A percentile compares a stretch with the other conserved stretches of the same genome.
Conservation (phyloP, 805 yeast genomes). For the Sugiyamaella valdiviana region DNA sequence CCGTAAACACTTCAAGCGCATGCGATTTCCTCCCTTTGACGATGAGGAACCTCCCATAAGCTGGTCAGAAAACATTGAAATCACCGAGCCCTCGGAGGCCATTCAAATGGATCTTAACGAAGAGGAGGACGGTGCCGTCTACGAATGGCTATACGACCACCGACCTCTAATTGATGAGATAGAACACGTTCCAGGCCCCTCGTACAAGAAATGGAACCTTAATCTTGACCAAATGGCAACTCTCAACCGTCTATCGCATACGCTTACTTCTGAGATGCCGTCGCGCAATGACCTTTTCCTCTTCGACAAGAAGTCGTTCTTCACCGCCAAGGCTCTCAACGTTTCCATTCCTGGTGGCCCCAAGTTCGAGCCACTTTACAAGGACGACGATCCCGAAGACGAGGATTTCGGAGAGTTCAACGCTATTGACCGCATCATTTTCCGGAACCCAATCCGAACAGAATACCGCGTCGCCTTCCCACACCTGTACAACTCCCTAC, state of each 20-base stretch:
- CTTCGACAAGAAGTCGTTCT: conserved; percentile 72
- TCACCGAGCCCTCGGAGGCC: conserved; percentile 65
- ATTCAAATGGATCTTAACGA: conserved; percentile 61
- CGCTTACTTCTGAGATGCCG: conserved; percentile 52
- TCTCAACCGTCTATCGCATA: conserved; percentile 62
- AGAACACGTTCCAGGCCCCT: conserved; percentile 61
- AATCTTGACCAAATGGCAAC: conserved; percentile 56
- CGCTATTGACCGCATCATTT: conserved; percentile 78
- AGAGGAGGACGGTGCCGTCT: conserved; percentile 51
- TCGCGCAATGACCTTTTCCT: conserved; percentile 61
- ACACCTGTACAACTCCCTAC: conserved; percentile 70
- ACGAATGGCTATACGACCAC: conserved; percentile 77
- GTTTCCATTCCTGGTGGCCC: conserved; percentile 94
- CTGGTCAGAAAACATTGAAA: conserved; percentile 74
- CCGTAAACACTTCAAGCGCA: conserved; percentile 79
- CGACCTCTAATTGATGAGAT: conserved; percentile 60
- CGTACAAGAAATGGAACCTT: conserved; percentile 69
- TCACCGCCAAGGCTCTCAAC: conserved; percentile 87
- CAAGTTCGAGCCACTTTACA: conserved; percentile 79
- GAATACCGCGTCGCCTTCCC: conserved; percentile 89
- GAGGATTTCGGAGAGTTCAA: conserved; percentile 83
- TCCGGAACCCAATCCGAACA: conserved; percentile 67
- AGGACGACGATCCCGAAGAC: conserved; percentile 55
- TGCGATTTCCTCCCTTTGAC: conserved; percentile 93
- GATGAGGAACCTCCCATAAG: conserved; percentile 93